These are phyloP conservation scores for Limtongia smithiae DNA, from an alignment of 805 yeast genomes.

Conservation along the genomic window DNA sequence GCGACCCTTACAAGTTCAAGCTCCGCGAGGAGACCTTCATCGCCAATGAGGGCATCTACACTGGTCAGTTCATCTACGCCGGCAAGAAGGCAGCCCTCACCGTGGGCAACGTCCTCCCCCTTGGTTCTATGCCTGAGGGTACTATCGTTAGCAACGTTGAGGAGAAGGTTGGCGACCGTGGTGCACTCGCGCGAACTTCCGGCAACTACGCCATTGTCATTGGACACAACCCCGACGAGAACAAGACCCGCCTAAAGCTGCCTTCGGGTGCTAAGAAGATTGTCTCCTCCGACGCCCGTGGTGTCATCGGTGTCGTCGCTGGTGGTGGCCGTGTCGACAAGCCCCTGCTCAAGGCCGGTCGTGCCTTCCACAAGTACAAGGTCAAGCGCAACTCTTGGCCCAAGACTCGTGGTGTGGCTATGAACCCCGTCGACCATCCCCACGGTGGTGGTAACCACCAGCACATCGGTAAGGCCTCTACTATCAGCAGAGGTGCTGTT, in stretches of 20 bases:
- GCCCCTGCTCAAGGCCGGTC: conserved; percentile 99
- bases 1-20: conserved; percentile 99
- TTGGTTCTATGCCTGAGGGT: conserved; percentile 98
- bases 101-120: conserved; percentile 95
- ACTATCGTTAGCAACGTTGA: conserved; percentile 97
- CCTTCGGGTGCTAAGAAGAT: conserved; percentile 99
- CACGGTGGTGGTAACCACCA: conserved; percentile 99
- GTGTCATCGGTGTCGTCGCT: conserved; percentile 99
- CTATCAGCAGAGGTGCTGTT: conserved; percentile 98
- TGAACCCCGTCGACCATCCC: conserved; percentile 99
- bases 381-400: conserved; percentile 99
- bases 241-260: conserved; percentile 98
- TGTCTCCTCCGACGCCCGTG: conserved; percentile 93
- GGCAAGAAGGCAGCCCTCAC: conserved; percentile 97
- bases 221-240: conserved; percentile 99
- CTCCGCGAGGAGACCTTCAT: conserved; percentile 97
- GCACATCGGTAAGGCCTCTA: conserved; percentile 99
- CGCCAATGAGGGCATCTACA: conserved; percentile 99
- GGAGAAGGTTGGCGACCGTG: conserved; percentile 99
- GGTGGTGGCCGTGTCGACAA: conserved; percentile 99
- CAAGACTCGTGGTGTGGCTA: conserved; percentile 99
- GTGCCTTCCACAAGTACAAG: conserved; percentile 99
- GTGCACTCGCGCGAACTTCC: conserved; percentile 99
- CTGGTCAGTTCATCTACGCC: conserved; percentile 98
- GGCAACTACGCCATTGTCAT: conserved; percentile 99